Percentiles rank a stretch among this genome's conserved stretches.
These are phyloP conservation scores for Ganoderma multipileum DNA, from an alignment of 1,284 basidiomycete genomes.

Conservation along the genomic window DNA sequence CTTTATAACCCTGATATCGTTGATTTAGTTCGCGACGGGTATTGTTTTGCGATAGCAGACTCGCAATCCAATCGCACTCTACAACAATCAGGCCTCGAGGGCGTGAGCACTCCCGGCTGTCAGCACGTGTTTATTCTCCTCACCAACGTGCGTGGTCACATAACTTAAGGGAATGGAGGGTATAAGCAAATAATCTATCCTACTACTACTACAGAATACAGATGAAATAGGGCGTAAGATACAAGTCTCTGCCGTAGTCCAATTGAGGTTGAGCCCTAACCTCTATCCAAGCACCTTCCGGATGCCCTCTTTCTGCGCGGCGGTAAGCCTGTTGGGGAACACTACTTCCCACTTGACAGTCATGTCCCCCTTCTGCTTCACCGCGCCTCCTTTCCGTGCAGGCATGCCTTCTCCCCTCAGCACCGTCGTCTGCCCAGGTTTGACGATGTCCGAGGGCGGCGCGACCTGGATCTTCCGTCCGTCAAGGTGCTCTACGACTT, in stretches of 20 bases:
- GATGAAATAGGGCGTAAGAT: constrained; percentile 13
- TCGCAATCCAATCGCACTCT: no score
- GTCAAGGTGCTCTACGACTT: constrained; percentile 76
- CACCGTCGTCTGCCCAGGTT: constrained; percentile 78
- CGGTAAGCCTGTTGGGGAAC: constrained; percentile 81
- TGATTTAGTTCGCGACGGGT: background rate
- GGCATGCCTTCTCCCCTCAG: constrained; percentile 91
- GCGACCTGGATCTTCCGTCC: constrained; percentile 77
- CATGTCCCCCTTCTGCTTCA: constrained; percentile 83
- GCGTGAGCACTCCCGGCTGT: background rate
- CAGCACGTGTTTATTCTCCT: background rate
- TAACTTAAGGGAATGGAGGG: constrained; percentile 4
- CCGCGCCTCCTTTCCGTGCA: constrained; percentile 79
- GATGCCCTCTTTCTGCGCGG: constrained; percentile 81
- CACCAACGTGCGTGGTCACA: background rate
- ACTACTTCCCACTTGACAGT: constrained; percentile 84
- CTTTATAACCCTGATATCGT: background rate
- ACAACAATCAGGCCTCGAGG: background rate
- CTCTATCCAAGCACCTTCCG: constrained; percentile 63
- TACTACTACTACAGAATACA: constrained; percentile 24
- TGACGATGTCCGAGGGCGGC: constrained; percentile 75
- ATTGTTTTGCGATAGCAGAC: background rate
- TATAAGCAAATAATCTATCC: constrained; percentile 23
- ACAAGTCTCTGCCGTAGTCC: constrained; percentile 18
- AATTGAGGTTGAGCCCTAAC: constrained; percentile 5